Base-by-base conservation (phyloP, 164 flowering plant genomes). In the Umbellularia californica region DNA sequence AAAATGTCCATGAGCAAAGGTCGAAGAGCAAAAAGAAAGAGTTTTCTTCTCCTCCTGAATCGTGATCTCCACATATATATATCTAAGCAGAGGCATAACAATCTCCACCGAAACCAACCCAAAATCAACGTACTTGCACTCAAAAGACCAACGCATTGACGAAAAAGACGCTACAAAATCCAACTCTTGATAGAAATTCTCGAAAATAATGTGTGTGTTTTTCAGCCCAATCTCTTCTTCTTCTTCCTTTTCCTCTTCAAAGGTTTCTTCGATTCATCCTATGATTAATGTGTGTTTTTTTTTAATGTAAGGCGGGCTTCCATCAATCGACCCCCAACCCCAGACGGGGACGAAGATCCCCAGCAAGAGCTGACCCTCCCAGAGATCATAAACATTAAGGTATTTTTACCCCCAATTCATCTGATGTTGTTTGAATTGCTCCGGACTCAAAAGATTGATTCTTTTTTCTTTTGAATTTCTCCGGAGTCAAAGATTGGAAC, bases 301-400 rank as follows among this genome's bases (percentile, higher is more conserved):
- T 67, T 47, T 19, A 58, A 91, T 47, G 33, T 25, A 15, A 92
- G 93, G 96, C 89, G 90, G 82, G 65, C 81, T 71, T 94, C 94
- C 1, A 84, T 90, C 58, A 92, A 90, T 79, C 89, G 97, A 1
- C 93, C 96, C 14, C 96, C 94, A 19, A 92, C 98, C 1, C 94
- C 98, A 50, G 98, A 92, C 80, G 88, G 78, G 15, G 85, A 65
- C 68, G 90, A 85, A 15, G 89, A 85, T 72, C 87, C 75, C 72
- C 90, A 81, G 10, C 77, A 82, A 68, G 88, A 90, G 65, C 96
- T 81, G 5, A 82, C 90, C 7, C 88, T 92, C 76, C 89, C 85
- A 76, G 96, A 94, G 76, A 83, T 89, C 25, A 90, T 94, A 78
- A 90, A 88, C 80, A 85, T 90, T 70, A 90, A 92, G 92, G 96